Conservation (phyloP, 768 basidiomycete species). For the Naganishia onofrii region DNA sequence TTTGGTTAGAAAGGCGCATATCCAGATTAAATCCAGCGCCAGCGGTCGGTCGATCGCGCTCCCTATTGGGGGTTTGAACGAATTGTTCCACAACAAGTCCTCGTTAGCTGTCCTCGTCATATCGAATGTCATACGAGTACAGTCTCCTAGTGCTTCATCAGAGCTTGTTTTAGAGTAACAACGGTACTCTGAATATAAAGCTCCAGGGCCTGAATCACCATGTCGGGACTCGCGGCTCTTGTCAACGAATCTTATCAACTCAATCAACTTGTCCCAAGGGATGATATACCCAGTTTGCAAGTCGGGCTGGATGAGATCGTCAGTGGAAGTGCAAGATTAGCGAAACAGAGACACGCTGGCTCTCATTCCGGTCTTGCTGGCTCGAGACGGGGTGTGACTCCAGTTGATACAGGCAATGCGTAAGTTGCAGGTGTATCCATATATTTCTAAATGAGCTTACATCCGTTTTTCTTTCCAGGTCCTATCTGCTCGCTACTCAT, state of each 20-base stretch:
- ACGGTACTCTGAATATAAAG: background rate
- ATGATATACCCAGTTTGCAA: conserved; percentile 75
- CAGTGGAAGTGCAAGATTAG: conserved; percentile 77
- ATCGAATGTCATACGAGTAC: background rate
- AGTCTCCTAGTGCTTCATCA: background rate
- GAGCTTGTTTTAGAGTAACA: background rate
- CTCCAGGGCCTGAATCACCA: background rate
- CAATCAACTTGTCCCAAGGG: conserved; percentile 54
- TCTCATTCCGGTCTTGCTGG: conserved; percentile 35
- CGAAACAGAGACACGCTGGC: conserved; percentile 37
- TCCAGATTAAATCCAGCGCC: too few species aligned
- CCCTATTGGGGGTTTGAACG: background rate
- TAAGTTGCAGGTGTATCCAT: background rate
- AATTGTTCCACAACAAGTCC: background rate
- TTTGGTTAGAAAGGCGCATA: too few species aligned
- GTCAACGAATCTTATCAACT: conserved; percentile 28
- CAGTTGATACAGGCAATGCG: conserved; percentile 59
- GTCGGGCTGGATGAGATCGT: conserved; percentile 94
- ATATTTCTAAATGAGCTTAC: conserved; percentile 2
- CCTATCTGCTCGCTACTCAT: conserved; percentile 85
- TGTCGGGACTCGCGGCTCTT: conserved; percentile 25
- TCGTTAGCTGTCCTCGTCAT: background rate
- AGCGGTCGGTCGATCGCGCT: background rate
- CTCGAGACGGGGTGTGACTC: conserved; percentile 48
- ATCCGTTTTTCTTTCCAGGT: conserved; percentile 31